Percentiles rank a stretch among this genome's conserved stretches.
These are phyloP conservation scores for Penicillium sp. DNA, from an alignment of 2,329 filamentous ascomycete species.

Conservation along the genomic window DNA sequence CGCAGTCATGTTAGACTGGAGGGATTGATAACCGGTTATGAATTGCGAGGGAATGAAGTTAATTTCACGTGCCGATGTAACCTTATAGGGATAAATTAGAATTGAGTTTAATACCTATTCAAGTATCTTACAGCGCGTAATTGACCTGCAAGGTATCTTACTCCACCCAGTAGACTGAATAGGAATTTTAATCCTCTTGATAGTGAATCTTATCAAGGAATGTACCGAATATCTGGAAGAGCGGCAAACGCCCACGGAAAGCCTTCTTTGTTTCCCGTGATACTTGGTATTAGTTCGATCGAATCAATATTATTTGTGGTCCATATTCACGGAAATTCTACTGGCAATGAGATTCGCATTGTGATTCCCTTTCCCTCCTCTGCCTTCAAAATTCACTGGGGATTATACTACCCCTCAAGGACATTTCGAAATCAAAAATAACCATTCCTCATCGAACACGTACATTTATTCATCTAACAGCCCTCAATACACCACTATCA, in stretches of 20 bases:
- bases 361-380: too few species aligned
- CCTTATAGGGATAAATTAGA: neutral
- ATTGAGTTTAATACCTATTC: constrained; percentile 8
- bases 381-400: too few species aligned
- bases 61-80: constrained; percentile 6
- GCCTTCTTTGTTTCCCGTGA: constrained; percentile 3
- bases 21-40: neutral
- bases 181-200: constrained; percentile 3
- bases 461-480: neutral
- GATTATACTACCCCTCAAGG: neutral
- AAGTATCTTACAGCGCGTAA: constrained; percentile 15
- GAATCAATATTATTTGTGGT: neutral
- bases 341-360: neutral
- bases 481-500: neutral
- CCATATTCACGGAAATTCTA: neutral
- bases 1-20: neutral
- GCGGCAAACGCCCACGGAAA: constrained; percentile 3
- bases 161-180: neutral
- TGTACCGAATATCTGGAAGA: too few species aligned
- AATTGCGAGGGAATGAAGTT: neutral
- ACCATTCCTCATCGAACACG: neutral
- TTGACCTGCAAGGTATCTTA: constrained; percentile 9
- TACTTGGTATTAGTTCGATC: neutral
- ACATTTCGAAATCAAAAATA: neutral
- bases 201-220: neutral